Conservation (phyloP, 176 grass and related monocot species). For the Alopecurus myosuroides region DNA sequence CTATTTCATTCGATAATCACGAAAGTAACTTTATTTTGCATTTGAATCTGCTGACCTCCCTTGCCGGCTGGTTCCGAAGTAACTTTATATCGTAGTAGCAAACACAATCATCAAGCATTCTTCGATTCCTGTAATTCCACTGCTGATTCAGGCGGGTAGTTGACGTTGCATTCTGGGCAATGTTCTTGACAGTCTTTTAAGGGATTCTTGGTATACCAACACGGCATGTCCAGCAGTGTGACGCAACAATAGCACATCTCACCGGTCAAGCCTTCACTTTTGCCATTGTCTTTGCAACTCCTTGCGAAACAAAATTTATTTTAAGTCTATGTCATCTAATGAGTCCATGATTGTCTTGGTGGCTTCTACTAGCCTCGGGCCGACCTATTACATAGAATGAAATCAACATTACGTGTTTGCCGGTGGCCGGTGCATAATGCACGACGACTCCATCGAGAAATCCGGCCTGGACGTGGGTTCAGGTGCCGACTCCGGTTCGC, state of each 20-base stretch:
- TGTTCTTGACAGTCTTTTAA: not conserved
- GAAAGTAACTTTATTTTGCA: not conserved
- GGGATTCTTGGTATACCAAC: not conserved
- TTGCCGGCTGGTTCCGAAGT: too few species aligned
- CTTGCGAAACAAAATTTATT: not conserved
- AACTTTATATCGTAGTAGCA: not conserved
- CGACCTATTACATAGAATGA: not conserved
- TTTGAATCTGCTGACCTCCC: too few species aligned
- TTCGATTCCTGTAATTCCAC: not conserved
- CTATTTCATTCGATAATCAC: not conserved
- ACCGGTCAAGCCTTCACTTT: not conserved
- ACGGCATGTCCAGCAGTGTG: not conserved
- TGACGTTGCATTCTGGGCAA: not conserved
- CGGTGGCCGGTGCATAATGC: too few species aligned
- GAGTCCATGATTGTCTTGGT: not conserved
- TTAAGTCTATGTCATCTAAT: not conserved
- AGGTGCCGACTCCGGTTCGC: too few species aligned
- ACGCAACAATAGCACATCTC: not conserved
- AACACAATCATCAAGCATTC: not conserved
- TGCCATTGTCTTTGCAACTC: not conserved
- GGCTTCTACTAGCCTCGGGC: not conserved
- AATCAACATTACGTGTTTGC: not conserved
- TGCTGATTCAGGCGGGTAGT: not conserved
- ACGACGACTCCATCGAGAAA: too few species aligned
- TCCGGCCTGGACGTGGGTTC: too few species aligned